Evolutionary conservation across 1,284 basidiomycete genomes (phyloP).

Genomic region (Sporisorium reilianum): DNA sequence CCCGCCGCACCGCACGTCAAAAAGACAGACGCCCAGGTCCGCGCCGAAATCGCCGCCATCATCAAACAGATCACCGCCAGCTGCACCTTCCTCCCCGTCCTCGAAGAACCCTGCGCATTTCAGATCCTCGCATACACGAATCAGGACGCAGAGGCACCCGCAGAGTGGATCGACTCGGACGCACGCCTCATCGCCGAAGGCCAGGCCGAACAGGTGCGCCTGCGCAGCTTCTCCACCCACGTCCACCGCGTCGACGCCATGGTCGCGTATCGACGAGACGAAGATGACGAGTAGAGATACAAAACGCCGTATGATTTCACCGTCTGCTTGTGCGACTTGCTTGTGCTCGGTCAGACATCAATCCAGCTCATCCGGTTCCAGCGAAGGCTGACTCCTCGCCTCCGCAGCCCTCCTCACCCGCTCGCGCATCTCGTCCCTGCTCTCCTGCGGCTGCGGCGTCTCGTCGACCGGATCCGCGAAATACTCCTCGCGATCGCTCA

Average conservation of each 20-base stretch:
- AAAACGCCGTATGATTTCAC: too few relatives aligned
- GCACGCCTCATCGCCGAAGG: conserved; percentile 93
- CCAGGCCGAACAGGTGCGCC: conserved; percentile 91
- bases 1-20: conserved; percentile 38
- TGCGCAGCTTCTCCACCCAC: conserved; percentile 70
- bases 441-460: background rate
- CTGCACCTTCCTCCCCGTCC: conserved; percentile 93
- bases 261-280: conserved; percentile 70
- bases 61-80: conserved; percentile 98
- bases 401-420: conserved; percentile 31
- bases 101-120: conserved; percentile 90
- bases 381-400: conserved; percentile 10
- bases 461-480: background rate
- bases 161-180: conserved; percentile 93
- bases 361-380: conserved; percentile 52
- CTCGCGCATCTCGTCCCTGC: conserved; percentile 34
- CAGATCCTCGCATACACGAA: conserved; percentile 91
- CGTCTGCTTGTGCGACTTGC: background rate
- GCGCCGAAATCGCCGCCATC: conserved; percentile 96
- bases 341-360: background rate
- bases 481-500: conserved; percentile 35
- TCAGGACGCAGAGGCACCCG: conserved; percentile 80
- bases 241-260: conserved; percentile 70
- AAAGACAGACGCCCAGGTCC: conserved; percentile 87
- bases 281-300: conserved; percentile 66